Evolutionary conservation across 805 yeast species (phyloP).

Genomic region (Pichia rugopelliculosa): DNA sequence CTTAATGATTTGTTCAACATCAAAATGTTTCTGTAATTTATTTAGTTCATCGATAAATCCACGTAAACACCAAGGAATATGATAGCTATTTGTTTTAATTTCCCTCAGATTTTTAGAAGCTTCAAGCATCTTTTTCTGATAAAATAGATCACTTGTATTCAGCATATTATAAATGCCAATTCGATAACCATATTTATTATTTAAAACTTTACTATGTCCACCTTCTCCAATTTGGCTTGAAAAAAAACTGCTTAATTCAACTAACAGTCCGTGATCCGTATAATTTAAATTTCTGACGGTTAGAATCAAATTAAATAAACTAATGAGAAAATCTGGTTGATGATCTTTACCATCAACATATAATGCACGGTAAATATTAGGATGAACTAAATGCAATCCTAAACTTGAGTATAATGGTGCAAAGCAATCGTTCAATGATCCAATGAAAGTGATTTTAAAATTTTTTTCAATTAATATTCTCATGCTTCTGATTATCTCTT

Average conservation of each 20-base stretch:
- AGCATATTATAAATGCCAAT: constrained; percentile 64
- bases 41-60: constrained; percentile 65
- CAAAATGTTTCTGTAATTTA: constrained; percentile 39
- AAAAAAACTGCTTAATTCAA: constrained; percentile 63
- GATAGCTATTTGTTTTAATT: constrained; percentile 69
- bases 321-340: constrained; percentile 37
- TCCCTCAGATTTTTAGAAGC: constrained; percentile 33
- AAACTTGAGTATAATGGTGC: constrained; percentile 89
- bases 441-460: constrained; percentile 73
- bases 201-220: constrained; percentile 70
- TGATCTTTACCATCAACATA: constrained; percentile 48
- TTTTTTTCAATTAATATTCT: constrained; percentile 60
- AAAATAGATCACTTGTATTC: constrained; percentile 60
- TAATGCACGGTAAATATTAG: constrained; percentile 78
- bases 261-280: constrained; percentile 26
- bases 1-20: constrained; percentile 40
- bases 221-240: constrained; percentile 70
- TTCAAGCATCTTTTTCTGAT: constrained; percentile 31
- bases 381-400: constrained; percentile 73
- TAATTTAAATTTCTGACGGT: constrained; percentile 22
- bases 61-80: constrained; percentile 88
- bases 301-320: constrained; percentile 21
- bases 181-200: constrained; percentile 60
- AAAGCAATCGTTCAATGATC: constrained; percentile 83
- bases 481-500: constrained; percentile 59